Evolutionary conservation across 2,329 filamentous ascomycete genomes (phyloP).

Genomic region (Fusarium sp.): DNA sequence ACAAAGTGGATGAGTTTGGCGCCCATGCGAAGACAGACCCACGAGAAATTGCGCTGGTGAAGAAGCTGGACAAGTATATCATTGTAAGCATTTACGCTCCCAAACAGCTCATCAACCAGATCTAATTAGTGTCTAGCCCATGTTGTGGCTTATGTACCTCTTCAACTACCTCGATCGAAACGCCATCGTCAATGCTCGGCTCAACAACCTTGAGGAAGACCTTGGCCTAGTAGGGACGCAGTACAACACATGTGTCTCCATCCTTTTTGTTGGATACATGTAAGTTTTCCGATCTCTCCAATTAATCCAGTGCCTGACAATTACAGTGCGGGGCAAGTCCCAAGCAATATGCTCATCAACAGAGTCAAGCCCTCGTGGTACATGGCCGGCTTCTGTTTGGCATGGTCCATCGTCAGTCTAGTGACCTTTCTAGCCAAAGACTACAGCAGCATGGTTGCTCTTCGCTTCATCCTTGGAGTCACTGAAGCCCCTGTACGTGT

Average conservation of each 20-base stretch:
- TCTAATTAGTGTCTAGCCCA: conserved; percentile 38
- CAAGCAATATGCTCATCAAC: conserved; percentile 56
- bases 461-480: conserved; percentile 57
- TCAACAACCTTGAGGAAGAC: conserved; percentile 66
- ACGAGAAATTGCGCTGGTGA: conserved; percentile 37
- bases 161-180: conserved; percentile 61
- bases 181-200: conserved; percentile 67
- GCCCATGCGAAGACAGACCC: conserved; percentile 41
- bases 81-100: conserved; percentile 7
- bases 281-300: not conserved
- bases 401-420: conserved; percentile 57
- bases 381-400: conserved; percentile 54
- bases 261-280: conserved; percentile 55
- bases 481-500: conserved; percentile 53
- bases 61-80: conserved; percentile 38
- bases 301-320: too few relatives aligned
- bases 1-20: conserved; percentile 42
- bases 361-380: conserved; percentile 59
- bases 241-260: conserved; percentile 53
- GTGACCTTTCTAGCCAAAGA: conserved; percentile 57
- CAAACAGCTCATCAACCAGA: too few relatives aligned
- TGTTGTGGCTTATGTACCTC: conserved; percentile 57
- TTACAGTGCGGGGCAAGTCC: conserved; percentile 48
- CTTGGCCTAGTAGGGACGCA: conserved; percentile 58
- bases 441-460: conserved; percentile 58